These are phyloP conservation scores for Castanea mollissima DNA, from an alignment of 306 rosid species.

Conservation along the genomic window DNA sequence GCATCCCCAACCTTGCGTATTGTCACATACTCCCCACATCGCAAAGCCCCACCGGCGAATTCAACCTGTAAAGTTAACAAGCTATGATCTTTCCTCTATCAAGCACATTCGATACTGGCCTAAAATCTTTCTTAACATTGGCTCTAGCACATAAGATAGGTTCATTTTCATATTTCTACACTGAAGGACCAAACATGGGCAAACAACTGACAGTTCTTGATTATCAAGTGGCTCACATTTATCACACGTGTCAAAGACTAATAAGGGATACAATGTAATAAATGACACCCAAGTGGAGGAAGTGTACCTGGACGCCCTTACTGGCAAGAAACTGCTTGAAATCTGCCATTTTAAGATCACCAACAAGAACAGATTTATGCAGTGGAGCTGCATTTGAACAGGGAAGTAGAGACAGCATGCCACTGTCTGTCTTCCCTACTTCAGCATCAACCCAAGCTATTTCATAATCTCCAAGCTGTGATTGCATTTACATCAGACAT, in stretches of 20 bases:
- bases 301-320: constrained; percentile 80
- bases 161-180: constrained; percentile 5
- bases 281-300: not conserved
- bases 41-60: constrained; percentile 78
- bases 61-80: constrained; percentile 55
- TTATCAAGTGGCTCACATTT: not conserved
- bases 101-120: not conserved
- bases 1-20: constrained; percentile 89
- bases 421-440: constrained; percentile 71
- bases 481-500: constrained; percentile 22
- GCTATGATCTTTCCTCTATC: constrained; percentile 10
- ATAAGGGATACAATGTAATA: not conserved
- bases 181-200: constrained; percentile 4
- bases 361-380: constrained; percentile 87
- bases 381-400: constrained; percentile 59
- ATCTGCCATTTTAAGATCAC: constrained; percentile 89
- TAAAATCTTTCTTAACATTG: not conserved
- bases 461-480: constrained; percentile 88
- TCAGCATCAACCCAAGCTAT: constrained; percentile 92
- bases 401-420: constrained; percentile 59
- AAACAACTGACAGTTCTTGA: not conserved
- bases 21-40: constrained; percentile 94
- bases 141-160: constrained; percentile 11
- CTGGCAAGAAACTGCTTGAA: constrained; percentile 92
- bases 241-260: not conserved